These are phyloP conservation scores for Pontederia paniculata DNA, from an alignment of 176 grass and related monocot genomes.

Conservation along the genomic window DNA sequence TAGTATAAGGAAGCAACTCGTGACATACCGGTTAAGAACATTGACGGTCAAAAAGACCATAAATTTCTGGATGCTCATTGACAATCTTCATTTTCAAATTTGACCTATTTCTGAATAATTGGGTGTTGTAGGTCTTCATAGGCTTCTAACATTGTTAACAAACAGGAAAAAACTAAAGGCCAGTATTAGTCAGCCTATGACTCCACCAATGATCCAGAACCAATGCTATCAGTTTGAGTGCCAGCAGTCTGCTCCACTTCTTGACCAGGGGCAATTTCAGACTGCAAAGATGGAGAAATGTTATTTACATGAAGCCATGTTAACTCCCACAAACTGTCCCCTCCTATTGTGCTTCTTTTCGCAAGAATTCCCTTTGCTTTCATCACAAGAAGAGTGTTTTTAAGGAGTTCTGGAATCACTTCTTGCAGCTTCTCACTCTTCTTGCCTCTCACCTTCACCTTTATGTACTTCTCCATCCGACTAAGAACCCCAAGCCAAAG, in stretches of 20 bases:
- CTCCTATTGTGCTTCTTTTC: conserved; percentile 24
- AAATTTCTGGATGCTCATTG: too few relatives aligned
- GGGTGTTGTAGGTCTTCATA: background rate
- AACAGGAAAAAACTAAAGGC: background rate
- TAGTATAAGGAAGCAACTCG: too few relatives aligned
- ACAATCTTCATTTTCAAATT: too few relatives aligned
- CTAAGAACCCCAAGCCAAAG: conserved; percentile 74
- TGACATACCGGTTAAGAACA: too few relatives aligned
- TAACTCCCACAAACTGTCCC: conserved; percentile 67
- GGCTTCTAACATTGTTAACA: too few relatives aligned
- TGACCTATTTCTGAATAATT: too few relatives aligned
- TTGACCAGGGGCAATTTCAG: conserved; percentile 53
- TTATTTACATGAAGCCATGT: conserved; percentile 76
- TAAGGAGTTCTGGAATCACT: conserved; percentile 76
- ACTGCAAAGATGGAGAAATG: conserved; percentile 43
- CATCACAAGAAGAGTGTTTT: conserved; percentile 87
- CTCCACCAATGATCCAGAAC: background rate
- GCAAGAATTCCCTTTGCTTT: conserved; percentile 61
- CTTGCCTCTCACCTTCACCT: conserved; percentile 69
- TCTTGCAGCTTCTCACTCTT: conserved; percentile 92
- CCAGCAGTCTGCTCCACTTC: conserved; percentile 15
- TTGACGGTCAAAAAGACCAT: too few relatives aligned
- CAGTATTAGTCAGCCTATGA: background rate
- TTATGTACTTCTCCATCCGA: conserved; percentile 76
- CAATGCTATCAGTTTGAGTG: conserved; percentile 2